Conservation (phyloP, 768 basidiomycete genomes). For the Termitomyces sp. region DNA sequence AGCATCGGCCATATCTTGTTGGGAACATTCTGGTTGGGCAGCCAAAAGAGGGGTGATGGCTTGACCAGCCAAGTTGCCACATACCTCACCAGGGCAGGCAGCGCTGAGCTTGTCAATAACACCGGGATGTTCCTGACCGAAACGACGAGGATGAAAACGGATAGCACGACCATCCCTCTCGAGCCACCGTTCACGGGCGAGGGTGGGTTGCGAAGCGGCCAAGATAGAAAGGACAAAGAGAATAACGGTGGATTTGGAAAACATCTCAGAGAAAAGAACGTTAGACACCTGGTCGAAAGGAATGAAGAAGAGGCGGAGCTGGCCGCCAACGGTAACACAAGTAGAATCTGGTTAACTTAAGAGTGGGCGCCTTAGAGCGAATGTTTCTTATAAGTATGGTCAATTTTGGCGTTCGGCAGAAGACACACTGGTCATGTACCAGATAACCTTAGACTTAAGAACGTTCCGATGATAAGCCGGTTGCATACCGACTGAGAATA, state of each 20-base stretch:
- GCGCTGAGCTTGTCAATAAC: slow-evolving; percentile 39
- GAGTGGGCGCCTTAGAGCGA: background rate
- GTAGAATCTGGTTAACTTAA: slow-evolving; percentile 17
- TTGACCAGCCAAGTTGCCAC: slow-evolving; percentile 43
- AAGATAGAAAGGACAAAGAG: slow-evolving; percentile 24
- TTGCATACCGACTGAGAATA: no score
- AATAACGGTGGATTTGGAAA: slow-evolving; percentile 22
- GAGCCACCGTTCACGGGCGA: slow-evolving; percentile 42
- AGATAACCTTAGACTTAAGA: no score
- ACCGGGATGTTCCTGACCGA: slow-evolving; percentile 46
- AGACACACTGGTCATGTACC: no score
- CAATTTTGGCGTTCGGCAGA: background rate
- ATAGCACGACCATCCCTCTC: slow-evolving; percentile 45
- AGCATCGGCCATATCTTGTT: slow-evolving; percentile 53
- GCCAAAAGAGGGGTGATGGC: slow-evolving; percentile 52
- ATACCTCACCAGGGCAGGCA: slow-evolving; percentile 47
- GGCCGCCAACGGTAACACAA: slow-evolving; percentile 42
- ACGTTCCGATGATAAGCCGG: slow-evolving; percentile 10
- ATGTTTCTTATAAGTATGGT: slow-evolving; percentile 7
- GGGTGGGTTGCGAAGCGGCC: slow-evolving; percentile 24
- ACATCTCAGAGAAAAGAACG: slow-evolving; percentile 24
- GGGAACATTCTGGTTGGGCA: slow-evolving; percentile 47
- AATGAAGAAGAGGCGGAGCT: slow-evolving; percentile 22
- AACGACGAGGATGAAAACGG: slow-evolving; percentile 48
- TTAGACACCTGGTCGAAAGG: slow-evolving; percentile 43